These are phyloP conservation scores for Rhizopus stolonifer DNA, from an alignment of 371 early-diverging fungal genomes.

Conservation along the genomic window DNA sequence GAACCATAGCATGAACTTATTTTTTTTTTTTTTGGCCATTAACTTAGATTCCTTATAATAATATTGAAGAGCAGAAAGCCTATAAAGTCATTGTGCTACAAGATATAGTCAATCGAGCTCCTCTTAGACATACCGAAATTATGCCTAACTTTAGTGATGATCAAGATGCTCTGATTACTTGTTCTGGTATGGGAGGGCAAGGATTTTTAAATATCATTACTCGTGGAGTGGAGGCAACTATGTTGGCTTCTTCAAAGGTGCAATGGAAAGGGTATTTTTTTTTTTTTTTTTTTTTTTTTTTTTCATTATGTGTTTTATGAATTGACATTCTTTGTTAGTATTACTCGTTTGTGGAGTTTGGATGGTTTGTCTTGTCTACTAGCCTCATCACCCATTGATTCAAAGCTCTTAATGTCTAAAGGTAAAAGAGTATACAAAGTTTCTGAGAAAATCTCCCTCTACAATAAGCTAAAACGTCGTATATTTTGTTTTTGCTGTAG, in stretches of 20 bases:
- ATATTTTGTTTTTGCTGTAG: slow-evolving; percentile 11
- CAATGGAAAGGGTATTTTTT: slow-evolving; percentile 33
- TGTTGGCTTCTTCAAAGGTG: slow-evolving; percentile 12
- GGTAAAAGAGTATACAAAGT: too few species aligned
- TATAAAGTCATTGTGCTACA: slow-evolving; percentile 13
- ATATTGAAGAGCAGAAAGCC: neutral
- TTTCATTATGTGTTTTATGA: neutral
- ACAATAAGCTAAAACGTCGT: too few species aligned
- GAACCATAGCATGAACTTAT: too few species aligned
- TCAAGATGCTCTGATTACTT: slow-evolving; percentile 27
- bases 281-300: neutral
- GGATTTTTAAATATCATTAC: slow-evolving; percentile 30
- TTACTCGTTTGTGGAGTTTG: slow-evolving; percentile 15
- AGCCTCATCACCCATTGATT: slow-evolving; percentile 15
- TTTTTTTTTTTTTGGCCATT: too few species aligned
- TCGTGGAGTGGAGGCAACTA: slow-evolving; percentile 22
- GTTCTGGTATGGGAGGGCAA: slow-evolving; percentile 33
- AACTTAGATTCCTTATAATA: neutral
- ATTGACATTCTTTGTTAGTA: too few species aligned
- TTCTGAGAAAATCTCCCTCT: too few species aligned
- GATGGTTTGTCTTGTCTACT: neutral
- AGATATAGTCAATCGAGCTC: slow-evolving; percentile 34
- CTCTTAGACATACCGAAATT: slow-evolving; percentile 28
- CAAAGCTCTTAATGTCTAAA: slow-evolving; percentile 7
- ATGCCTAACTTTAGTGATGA: slow-evolving; percentile 4